phyloP scores from a whole-genome alignment of 73 alveolate species.

The Chromera velia region DNA sequence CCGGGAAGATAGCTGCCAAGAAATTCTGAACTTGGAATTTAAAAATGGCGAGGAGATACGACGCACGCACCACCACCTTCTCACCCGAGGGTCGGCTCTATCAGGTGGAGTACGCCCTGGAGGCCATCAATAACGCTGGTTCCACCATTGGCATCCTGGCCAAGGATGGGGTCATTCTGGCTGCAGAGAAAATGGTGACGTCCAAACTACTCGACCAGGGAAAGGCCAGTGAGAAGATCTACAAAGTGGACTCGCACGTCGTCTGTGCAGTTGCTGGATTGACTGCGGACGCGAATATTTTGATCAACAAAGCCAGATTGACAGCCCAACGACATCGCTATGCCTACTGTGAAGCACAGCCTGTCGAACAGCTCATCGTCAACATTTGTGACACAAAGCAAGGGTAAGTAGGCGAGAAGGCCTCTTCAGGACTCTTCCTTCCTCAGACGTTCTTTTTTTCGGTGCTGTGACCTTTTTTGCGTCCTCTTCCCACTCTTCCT shows the following conservation, averaged over 20 bases:
- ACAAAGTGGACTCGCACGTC: constrained; percentile 51
- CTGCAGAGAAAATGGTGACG: constrained; percentile 63
- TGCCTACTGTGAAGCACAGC: constrained; percentile 59
- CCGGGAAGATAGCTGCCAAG: no score
- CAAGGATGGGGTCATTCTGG: constrained; percentile 61
- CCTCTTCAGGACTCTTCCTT: not conserved
- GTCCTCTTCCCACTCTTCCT: no score
- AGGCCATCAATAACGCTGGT: constrained; percentile 66
- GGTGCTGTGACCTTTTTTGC: no score
- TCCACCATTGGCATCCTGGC: constrained; percentile 69
- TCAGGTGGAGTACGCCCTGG: constrained; percentile 81
- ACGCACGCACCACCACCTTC: constrained; percentile 70
- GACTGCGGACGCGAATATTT: constrained; percentile 76
- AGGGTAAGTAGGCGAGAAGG: not conserved
- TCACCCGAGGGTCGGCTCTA: constrained; percentile 74
- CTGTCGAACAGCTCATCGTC: constrained; percentile 78
- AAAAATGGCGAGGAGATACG: constrained; percentile 63
- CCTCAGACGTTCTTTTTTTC: not conserved
- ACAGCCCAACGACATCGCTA: constrained; percentile 65
- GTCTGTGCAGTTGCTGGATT: constrained; percentile 77
- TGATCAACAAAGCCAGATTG: constrained; percentile 68
- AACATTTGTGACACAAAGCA: constrained; percentile 75
- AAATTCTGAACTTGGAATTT: not conserved
- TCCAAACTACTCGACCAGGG: constrained; percentile 53
- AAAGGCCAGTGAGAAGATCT: constrained; percentile 64